phyloP scores from a whole-genome alignment of 2,329 filamentous ascomycete species.

The Penicillium sp. region DNA sequence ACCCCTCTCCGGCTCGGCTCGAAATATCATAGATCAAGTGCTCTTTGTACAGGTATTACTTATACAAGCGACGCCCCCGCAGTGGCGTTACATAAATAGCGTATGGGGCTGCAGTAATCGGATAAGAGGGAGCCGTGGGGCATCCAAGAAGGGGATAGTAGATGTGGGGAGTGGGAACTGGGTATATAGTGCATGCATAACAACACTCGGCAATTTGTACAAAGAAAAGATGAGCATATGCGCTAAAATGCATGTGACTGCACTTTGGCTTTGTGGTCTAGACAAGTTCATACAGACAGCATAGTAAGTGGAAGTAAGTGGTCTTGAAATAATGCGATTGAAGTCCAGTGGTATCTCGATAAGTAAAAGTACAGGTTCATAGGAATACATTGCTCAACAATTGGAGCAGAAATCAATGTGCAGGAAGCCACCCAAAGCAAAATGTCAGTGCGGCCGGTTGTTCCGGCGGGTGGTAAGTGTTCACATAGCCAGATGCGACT shows the following conservation, averaged over 20 bases:
- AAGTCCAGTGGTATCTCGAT: slow-evolving; percentile 6
- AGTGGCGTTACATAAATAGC: background rate
- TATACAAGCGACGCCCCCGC: background rate
- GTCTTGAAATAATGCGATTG: slow-evolving; percentile 1
- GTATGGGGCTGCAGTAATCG: background rate
- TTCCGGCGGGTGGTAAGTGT: slow-evolving; percentile 3
- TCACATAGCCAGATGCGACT: slow-evolving; percentile 20
- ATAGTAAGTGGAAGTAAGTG: background rate
- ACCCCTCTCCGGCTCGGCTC: background rate
- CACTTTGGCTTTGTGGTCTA: background rate
- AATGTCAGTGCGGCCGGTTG: background rate
- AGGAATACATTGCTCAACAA: background rate
- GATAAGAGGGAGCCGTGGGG: background rate
- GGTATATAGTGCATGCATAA: background rate
- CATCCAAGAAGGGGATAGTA: background rate
- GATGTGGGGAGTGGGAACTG: background rate
- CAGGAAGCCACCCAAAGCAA: background rate
- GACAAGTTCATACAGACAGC: background rate
- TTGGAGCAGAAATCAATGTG: slow-evolving; percentile 1
- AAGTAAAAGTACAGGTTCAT: slow-evolving; percentile 2
- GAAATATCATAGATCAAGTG: background rate
- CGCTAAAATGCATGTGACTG: background rate
- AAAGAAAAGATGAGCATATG: background rate
- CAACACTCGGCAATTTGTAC: background rate
- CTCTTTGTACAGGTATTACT: background rate